Evolutionary conservation across 202 grass and related monocot genomes (phyloP), one percentile per base, ranked within the genome.

Genomic region (Carex sylvatica): DNA sequence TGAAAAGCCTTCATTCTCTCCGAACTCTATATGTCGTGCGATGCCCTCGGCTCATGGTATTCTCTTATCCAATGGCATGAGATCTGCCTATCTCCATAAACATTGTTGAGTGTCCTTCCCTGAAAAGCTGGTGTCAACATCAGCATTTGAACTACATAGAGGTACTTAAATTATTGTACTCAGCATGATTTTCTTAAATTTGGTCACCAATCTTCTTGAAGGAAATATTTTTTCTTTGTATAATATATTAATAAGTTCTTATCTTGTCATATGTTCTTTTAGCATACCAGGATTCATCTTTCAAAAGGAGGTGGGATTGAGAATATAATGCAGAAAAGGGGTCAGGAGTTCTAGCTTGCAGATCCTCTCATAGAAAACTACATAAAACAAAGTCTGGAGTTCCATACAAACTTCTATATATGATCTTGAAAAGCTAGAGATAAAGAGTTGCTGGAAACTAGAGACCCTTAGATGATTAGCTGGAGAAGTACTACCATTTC

Each of bases 361-460:
- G 4, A 38, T 24, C 6, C 75, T 4, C 54, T 6, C n/a, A 54
- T 89, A 6, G 74, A 89, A 24, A 31, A 69, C 7, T 87, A 6
- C 42, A 69, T 79, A 22, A 46, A 89, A 30, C 38, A 79, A 10
- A 56, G 31, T 10, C 7, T 61, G 4, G 47, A 68, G 26, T 60
- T 75, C 55, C 40, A 80, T 54, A 30, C 2, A 23, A 42, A 11
- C 22, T 8, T 90, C 16, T 59, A 3, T 75, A 77, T 59, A 3
- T 75, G 70, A 24, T 24, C 81, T 87, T 63, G 6, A 13, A 3
- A 84, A 13, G 22, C 81, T 90, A 67, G 84, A 90, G 59, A 90
- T 87, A 84, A 84, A 80, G 5, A 65, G 20, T 61, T 87, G 84
- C 12, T 23, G 35, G 46, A 84, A 80, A 19, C 88, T 90, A 58